Base-by-base conservation (phyloP, 1,284 basidiomycete genomes). In the Stygiomarasmius scandens region DNA sequence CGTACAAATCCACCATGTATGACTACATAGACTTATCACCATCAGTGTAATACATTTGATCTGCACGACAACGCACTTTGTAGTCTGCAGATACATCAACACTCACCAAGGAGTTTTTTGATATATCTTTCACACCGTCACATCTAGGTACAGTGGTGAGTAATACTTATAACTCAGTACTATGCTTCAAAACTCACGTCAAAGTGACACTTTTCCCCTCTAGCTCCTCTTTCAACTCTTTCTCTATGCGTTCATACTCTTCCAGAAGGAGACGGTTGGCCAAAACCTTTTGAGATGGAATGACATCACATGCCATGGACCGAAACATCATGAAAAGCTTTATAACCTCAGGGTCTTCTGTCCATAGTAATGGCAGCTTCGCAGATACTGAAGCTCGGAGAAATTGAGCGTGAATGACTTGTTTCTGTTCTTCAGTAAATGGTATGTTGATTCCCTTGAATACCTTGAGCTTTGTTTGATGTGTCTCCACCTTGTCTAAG, bases 41-140 rank as follows among this genome's bases (percentile, higher is more conserved):
- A 51, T 66, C 4, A 63, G 58, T 61, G 64, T 36, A n/a, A 45
- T 22, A 51, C 27, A 32, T 32, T 12, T 32, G 46, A 38, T 23
- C 22, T 25, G 19, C 23, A 48, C n/a, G 24, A 32, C 29, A n/a
- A 55, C 62, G 55, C 57, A 66, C 62, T 54, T 64, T 64, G 54
- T 61, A 63, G 49, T 53, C 32, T 22, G 62, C 56, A 43, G 64
- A 63, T 34, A 64, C 20, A 32, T 63, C 64, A 6, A 66, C 65
- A 38, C 66, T 60, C 41, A 48, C 62, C 1, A 66, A 41, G 4
- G 61, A 52, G 25, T 67, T 55, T 20, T 55, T 54, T 22, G 54
- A 61, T 3, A 63, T 60, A 36, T 69, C 67, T 46, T 69, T 69
- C 67, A 66, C 68, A 11, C 64, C 64, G 54, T 70, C 67, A 10